Percentiles rank a stretch among this genome's conserved stretches.
These are phyloP conservation scores for Corymbia calophylla DNA, from an alignment of 441 rosid species.

Conservation along the genomic window DNA sequence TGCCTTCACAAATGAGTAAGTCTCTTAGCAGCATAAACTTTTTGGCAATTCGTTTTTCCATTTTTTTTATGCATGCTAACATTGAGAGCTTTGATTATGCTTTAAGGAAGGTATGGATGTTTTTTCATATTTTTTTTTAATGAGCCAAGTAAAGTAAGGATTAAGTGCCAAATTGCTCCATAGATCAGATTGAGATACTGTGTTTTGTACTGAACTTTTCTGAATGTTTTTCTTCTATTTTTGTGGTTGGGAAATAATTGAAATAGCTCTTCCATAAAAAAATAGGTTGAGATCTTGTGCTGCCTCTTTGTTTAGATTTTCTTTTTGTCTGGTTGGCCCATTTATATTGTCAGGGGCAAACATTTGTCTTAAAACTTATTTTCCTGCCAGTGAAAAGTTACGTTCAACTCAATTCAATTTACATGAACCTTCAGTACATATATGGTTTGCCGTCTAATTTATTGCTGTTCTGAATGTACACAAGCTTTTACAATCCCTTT, in stretches of 20 bases:
- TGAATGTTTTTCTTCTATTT: background rate
- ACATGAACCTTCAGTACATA: background rate
- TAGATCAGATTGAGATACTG: background rate
- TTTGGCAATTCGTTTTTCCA: background rate
- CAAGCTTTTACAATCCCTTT: background rate
- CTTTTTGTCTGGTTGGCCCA: background rate
- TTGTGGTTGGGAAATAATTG: background rate
- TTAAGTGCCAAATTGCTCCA: background rate
- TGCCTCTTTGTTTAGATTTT: background rate
- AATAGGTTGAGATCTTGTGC: background rate
- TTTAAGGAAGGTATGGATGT: background rate
- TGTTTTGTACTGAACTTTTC: background rate
- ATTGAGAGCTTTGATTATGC: background rate
- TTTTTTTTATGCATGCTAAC: background rate
- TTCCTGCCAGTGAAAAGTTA: background rate
- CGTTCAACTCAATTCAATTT: background rate
- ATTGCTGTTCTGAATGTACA: background rate
- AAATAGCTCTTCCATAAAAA: background rate
- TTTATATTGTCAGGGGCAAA: background rate
- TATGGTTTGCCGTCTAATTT: background rate
- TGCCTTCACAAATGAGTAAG: constrained; percentile 94
- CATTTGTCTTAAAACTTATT: background rate
- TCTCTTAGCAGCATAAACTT: constrained; percentile 1
- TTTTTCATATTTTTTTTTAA: background rate
- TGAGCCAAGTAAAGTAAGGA: background rate